Evolutionary conservation across 345 rosid species (phyloP).

Genomic region (Draba incana): DNA sequence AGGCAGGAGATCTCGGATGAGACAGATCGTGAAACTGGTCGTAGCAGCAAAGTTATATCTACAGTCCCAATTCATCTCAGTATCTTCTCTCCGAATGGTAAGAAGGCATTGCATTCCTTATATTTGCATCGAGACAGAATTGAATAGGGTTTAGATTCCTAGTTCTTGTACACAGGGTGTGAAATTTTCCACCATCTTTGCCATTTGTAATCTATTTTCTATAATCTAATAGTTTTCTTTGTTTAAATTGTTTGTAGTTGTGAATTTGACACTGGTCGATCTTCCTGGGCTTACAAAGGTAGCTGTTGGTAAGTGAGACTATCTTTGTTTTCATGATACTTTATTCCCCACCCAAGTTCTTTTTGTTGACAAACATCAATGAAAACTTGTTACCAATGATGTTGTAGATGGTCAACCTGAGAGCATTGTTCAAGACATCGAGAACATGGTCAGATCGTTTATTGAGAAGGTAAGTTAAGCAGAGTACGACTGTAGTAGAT

Average conservation of each 20-base stretch:
- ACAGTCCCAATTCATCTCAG: slow-evolving; percentile 94
- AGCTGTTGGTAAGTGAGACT: slow-evolving; percentile 69
- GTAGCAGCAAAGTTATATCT: slow-evolving; percentile 74
- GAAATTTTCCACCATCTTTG: neutral
- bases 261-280: slow-evolving; percentile 90
- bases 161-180: slow-evolving; percentile 3
- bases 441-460: slow-evolving; percentile 82
- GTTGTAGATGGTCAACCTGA: slow-evolving; percentile 91
- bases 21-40: slow-evolving; percentile 96
- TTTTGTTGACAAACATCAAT: slow-evolving; percentile 13
- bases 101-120: slow-evolving; percentile 28
- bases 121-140: neutral
- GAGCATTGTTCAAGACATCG: slow-evolving; percentile 84
- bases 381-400: slow-evolving; percentile 20
- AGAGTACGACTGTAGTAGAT: neutral
- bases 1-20: slow-evolving; percentile 90
- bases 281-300: slow-evolving; percentile 99
- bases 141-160: neutral
- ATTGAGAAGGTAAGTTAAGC: slow-evolving; percentile 75
- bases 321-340: slow-evolving; percentile 8
- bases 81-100: slow-evolving; percentile 92
- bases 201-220: slow-evolving; percentile 14
- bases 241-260: slow-evolving; percentile 56
- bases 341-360: neutral
- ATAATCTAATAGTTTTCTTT: slow-evolving; percentile 1